phyloP scores from a whole-genome alignment of 2,329 filamentous ascomycete genomes.

The Fusarium napiforme region DNA sequence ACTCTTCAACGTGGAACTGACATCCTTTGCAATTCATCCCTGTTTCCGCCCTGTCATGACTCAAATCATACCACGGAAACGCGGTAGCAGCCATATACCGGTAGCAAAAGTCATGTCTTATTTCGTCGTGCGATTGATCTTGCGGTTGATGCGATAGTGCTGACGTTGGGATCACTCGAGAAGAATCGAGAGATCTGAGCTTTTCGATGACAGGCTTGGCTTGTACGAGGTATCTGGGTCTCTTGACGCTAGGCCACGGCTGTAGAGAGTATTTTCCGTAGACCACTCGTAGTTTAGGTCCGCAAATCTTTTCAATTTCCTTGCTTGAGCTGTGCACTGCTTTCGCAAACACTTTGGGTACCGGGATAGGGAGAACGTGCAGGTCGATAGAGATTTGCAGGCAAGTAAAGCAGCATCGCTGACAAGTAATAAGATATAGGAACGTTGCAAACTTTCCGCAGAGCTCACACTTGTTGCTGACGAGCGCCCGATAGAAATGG shows the following conservation, averaged over 20 bases:
- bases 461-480: not conserved
- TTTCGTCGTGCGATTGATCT: not conserved
- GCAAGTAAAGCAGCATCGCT: constrained; percentile 21
- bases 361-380: not conserved
- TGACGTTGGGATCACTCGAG: not conserved
- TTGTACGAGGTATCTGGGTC: constrained; percentile 5
- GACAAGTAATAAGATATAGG: constrained; percentile 2
- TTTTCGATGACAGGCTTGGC: not conserved
- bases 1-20: constrained; percentile 13
- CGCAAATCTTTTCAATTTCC: not conserved
- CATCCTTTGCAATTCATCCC: constrained; percentile 26
- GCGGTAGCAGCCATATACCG: constrained; percentile 16
- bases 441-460: constrained; percentile 19
- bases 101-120: constrained; percentile 1
- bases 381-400: constrained; percentile 4
- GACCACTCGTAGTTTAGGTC: constrained; percentile 1
- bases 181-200: not conserved
- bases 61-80: constrained; percentile 11
- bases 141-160: not conserved
- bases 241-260: constrained; percentile 11
- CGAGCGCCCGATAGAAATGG: not conserved
- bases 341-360: not conserved
- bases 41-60: not conserved
- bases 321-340: not conserved
- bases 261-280: constrained; percentile 17